Evolutionary conservation across 1,284 basidiomycete species (phyloP).

Genomic region (Trichosporon faecale): DNA sequence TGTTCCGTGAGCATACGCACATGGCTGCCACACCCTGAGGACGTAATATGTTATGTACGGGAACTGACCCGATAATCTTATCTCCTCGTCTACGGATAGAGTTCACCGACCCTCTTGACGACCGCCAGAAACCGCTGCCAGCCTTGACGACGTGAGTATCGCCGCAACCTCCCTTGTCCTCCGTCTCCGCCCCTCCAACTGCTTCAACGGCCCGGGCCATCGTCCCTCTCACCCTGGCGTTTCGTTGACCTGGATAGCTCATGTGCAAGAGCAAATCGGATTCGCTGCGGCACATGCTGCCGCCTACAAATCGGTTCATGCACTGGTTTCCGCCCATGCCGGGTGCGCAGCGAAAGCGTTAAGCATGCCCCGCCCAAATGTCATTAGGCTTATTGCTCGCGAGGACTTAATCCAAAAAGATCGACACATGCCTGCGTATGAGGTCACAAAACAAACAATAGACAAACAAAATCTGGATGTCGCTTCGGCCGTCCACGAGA

Average conservation of each 20-base stretch:
- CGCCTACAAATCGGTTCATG: not conserved
- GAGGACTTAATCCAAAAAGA: not conserved
- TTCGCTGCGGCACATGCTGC: not conserved
- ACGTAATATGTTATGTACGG: conserved; percentile 6
- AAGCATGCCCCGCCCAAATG: not conserved
- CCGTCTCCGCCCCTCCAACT: not conserved
- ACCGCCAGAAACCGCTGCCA: not conserved
- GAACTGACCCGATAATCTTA: conserved; percentile 10
- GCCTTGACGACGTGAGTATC: not conserved
- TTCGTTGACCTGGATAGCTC: conserved; percentile 3
- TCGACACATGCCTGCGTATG: not conserved
- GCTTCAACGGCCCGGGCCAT: not conserved
- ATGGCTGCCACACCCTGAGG: not conserved
- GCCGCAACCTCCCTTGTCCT: not conserved
- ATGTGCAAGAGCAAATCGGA: not conserved
- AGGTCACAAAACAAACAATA: not conserved
- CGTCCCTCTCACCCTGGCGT: not conserved
- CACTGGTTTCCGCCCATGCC: not conserved
- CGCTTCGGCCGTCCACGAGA: too few relatives aligned
- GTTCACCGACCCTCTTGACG: not conserved
- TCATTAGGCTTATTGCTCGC: not conserved
- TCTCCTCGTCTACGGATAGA: not conserved
- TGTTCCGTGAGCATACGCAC: not conserved
- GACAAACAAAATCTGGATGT: not conserved
- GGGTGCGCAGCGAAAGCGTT: not conserved